Percentiles rank a stretch among this genome's conserved stretches.
Evolutionary conservation across 352 stramenopile species (phyloP).

Genomic region (Globisporangium paddicum): DNA sequence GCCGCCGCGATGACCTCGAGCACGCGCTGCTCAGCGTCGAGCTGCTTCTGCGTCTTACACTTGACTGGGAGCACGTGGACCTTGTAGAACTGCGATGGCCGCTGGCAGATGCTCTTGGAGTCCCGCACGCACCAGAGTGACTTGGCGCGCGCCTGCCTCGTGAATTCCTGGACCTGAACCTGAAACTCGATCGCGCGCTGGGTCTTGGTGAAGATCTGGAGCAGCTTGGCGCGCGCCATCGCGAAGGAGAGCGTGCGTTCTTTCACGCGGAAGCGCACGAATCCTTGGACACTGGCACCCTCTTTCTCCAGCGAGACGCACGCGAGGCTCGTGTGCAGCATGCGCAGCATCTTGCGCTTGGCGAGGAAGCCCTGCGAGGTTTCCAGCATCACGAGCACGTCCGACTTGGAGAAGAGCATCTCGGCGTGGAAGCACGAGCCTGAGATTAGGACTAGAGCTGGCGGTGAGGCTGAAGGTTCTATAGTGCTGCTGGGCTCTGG

Average conservation of each 20-base stretch:
- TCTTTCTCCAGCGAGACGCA: conserved; percentile 60
- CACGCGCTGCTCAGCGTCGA: conserved; percentile 26
- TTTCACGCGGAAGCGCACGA: conserved; percentile 44
- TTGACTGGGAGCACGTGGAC: conserved; percentile 45
- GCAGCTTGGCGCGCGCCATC: conserved; percentile 13
- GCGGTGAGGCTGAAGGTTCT: background rate
- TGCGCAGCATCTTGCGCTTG: conserved; percentile 53
- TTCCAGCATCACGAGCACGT: conserved; percentile 47
- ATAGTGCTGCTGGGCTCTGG: background rate
- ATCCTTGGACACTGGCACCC: conserved; percentile 33
- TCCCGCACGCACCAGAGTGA: conserved; percentile 66
- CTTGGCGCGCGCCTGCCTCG: conserved; percentile 30
- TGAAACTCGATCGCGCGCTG: conserved; percentile 32
- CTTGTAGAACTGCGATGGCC: conserved; percentile 43
- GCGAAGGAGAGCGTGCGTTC: conserved; percentile 40
- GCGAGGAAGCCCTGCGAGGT: conserved; percentile 30
- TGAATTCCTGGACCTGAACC: conserved; percentile 34
- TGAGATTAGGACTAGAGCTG: background rate
- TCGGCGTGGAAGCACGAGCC: conserved; percentile 22
- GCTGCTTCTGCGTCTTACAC: conserved; percentile 34
- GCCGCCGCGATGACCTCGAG: conserved; percentile 20
- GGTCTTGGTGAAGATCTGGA: conserved; percentile 31
- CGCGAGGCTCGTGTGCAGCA: conserved; percentile 46
- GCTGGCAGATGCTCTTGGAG: conserved; percentile 31
- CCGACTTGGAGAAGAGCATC: conserved; percentile 48